phyloP scores from a whole-genome alignment of 768 basidiomycete genomes.

The Podaxis pistillaris region DNA sequence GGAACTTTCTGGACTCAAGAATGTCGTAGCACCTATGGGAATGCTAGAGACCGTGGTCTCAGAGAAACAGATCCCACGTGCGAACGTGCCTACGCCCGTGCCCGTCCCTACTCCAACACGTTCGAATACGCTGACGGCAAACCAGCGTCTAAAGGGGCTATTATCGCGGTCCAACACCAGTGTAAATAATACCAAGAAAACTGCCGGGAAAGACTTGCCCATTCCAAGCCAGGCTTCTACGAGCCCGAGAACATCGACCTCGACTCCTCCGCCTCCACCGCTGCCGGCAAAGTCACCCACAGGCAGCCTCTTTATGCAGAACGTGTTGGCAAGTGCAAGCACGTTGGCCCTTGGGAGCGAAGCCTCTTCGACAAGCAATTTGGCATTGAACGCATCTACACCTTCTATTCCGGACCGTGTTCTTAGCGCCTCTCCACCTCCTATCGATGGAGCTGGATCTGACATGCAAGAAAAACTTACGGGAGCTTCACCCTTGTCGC shows the following conservation, averaged over 20 bases:
- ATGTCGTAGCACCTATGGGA: constrained; percentile 64
- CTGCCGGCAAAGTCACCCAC: constrained; percentile 21
- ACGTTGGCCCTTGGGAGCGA: constrained; percentile 2
- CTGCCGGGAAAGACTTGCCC: constrained; percentile 2
- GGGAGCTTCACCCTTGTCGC: not conserved
- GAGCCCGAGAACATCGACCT: constrained; percentile 26
- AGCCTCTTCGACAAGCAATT: not conserved
- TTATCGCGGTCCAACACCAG: constrained; percentile 37
- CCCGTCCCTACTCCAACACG: constrained; percentile 26
- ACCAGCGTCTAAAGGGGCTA: constrained; percentile 46
- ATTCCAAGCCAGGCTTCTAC: constrained; percentile 17
- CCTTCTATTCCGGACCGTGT: constrained; percentile 1
- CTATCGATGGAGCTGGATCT: not conserved
- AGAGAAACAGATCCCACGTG: constrained; percentile 65
- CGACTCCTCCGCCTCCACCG: constrained; percentile 25
- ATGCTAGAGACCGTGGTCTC: constrained; percentile 86
- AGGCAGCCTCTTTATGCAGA: constrained; percentile 5
- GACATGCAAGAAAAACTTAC: not conserved
- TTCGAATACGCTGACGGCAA: constrained; percentile 41
- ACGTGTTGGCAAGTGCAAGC: constrained; percentile 3
- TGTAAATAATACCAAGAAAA: constrained; percentile 26
- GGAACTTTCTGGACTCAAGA: constrained; percentile 73
- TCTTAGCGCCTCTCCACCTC: constrained; percentile 6
- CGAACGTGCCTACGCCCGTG: constrained; percentile 12
- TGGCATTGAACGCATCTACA: constrained; percentile 1